Conservation (phyloP, 306 rosid species). For the Acacia crassicarpa region DNA sequence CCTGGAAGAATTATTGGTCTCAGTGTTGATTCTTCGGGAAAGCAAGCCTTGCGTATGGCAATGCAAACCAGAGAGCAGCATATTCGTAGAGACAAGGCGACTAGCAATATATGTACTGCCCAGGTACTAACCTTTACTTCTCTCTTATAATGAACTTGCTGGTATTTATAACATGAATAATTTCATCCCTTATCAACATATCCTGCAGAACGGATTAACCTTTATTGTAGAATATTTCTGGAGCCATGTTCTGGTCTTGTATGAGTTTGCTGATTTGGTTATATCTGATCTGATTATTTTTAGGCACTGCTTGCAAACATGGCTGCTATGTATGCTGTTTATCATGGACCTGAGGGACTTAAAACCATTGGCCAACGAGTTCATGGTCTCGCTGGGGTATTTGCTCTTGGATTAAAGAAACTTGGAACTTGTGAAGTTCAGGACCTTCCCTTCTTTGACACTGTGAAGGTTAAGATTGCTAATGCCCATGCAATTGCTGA, state of each 20-base stretch:
- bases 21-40: constrained; percentile 61
- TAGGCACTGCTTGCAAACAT: constrained; percentile 98
- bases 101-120: constrained; percentile 99
- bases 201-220: neutral
- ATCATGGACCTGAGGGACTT: constrained; percentile 98
- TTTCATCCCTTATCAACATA: neutral
- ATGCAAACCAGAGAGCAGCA: constrained; percentile 99
- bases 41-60: constrained; percentile 73
- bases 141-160: neutral
- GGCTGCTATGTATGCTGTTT: constrained; percentile 99
- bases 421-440: constrained; percentile 90
- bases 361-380: constrained; percentile 76
- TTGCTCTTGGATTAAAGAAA: constrained; percentile 89
- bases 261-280: constrained; percentile 33
- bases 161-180: neutral
- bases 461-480: constrained; percentile 75
- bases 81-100: constrained; percentile 97
- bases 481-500: constrained; percentile 73
- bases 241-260: constrained; percentile 1
- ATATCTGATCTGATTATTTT: constrained; percentile 23
- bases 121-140: constrained; percentile 58
- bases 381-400: constrained; percentile 94
- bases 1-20: constrained; percentile 97
- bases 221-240: neutral
- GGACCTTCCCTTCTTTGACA: constrained; percentile 92